Percentiles rank a stretch among this genome's conserved stretches.
Conservation (phyloP, 495 filamentous ascomycete species). For the Alectoria sarmentosa region DNA sequence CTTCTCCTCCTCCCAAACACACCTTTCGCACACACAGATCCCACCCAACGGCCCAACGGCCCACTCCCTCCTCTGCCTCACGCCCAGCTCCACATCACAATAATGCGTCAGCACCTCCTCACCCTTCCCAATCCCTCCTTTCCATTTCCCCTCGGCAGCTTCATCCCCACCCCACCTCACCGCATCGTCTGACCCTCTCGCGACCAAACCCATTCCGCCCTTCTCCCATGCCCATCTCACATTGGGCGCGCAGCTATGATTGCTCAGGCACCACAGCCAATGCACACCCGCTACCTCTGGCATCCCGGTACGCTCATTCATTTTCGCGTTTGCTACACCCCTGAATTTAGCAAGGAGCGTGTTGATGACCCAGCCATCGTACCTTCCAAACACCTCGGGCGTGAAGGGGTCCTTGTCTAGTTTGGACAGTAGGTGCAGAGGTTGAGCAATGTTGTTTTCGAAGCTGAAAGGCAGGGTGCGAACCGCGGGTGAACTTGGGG, state of each 20-base stretch:
- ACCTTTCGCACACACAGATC: conserved; percentile 74
- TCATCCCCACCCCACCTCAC: conserved; percentile 36
- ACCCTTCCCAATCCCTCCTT: conserved; percentile 59
- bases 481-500: background rate
- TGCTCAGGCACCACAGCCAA: conserved; percentile 72
- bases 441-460: conserved; percentile 70
- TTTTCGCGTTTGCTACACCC: conserved; percentile 78
- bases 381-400: conserved; percentile 39
- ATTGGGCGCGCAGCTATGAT: conserved; percentile 92
- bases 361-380: conserved; percentile 91
- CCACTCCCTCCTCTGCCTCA: conserved; percentile 81
- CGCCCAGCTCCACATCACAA: conserved; percentile 74
- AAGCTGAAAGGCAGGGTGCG: conserved; percentile 75
- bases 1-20: conserved; percentile 47
- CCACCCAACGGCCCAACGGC: conserved; percentile 78
- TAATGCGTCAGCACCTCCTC: conserved; percentile 91
- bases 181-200: conserved; percentile 36
- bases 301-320: conserved; percentile 61
- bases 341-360: conserved; percentile 91
- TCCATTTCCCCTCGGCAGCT: conserved; percentile 16
- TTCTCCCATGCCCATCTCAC: conserved; percentile 82
- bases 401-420: conserved; percentile 85
- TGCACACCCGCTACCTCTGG: conserved; percentile 77
- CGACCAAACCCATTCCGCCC: conserved; percentile 67
- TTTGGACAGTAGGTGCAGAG: conserved; percentile 78